phyloP scores from a whole-genome alignment of 495 filamentous ascomycete genomes.

The Penicillium canescens region DNA sequence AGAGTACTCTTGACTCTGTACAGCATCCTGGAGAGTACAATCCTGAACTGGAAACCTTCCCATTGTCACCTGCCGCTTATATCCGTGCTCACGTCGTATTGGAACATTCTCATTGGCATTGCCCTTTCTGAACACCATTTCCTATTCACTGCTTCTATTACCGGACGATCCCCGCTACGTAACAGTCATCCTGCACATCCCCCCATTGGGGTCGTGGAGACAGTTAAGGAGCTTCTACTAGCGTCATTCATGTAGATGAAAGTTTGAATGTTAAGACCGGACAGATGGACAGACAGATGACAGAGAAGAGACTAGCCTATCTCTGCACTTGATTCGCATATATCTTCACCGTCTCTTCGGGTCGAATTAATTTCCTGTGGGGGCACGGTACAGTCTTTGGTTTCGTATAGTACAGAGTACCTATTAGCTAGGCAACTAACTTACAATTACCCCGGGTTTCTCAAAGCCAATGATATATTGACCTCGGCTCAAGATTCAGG shows the following conservation, averaged over 20 bases:
- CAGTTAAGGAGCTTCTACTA: not conserved
- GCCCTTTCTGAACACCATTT: not conserved
- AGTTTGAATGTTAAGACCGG: not conserved
- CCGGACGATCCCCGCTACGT: constrained; percentile 11
- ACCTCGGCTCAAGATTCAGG: constrained; percentile 2
- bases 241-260: not conserved
- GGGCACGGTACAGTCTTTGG: not conserved
- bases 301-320: too few relatives aligned
- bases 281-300: not conserved
- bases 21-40: not conserved
- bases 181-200: constrained; percentile 17
- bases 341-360: not conserved
- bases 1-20: not conserved
- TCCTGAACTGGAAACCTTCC: not conserved
- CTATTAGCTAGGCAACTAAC: not conserved
- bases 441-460: constrained; percentile 7
- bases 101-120: not conserved
- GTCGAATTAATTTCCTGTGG: not conserved
- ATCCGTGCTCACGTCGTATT: constrained; percentile 5
- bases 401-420: not conserved
- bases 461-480: not conserved
- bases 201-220: constrained; percentile 18
- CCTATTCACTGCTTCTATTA: not conserved
- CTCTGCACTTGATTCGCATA: not conserved
- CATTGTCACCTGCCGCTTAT: constrained; percentile 4